Percentiles rank a stretch among this genome's conserved stretches.
phyloP scores from a whole-genome alignment of 75 land plant species.

The Pinus tabuliformis region DNA sequence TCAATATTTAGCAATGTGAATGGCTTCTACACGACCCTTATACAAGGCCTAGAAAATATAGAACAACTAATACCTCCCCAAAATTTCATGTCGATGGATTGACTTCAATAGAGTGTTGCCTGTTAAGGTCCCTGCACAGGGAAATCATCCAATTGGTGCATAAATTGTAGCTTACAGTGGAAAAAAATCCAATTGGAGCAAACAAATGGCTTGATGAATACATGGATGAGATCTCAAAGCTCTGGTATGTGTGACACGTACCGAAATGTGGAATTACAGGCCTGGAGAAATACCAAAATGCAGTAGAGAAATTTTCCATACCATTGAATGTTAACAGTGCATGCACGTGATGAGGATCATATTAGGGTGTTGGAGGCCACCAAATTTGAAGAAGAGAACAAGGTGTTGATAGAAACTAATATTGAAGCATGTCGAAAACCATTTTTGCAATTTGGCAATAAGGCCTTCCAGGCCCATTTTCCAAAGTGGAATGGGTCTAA shows the following conservation, averaged over 20 bases:
- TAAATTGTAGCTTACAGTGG: constrained; percentile 50
- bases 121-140: constrained; percentile 53
- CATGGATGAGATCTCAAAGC: constrained; percentile 85
- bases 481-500: constrained; percentile 28
- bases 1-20: constrained; percentile 16
- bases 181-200: constrained; percentile 45
- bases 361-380: constrained; percentile 19
- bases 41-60: constrained; percentile 43
- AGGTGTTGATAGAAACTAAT: constrained; percentile 32
- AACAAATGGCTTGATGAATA: constrained; percentile 81
- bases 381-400: constrained; percentile 55
- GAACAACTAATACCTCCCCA: constrained; percentile 22
- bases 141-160: constrained; percentile 52
- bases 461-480: constrained; percentile 10
- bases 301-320: constrained; percentile 34
- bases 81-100: constrained; percentile 42
- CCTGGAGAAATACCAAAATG: constrained; percentile 46
- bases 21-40: constrained; percentile 56
- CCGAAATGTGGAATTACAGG: constrained; percentile 50
- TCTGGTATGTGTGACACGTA: constrained; percentile 65
- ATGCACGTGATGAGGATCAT: constrained; percentile 43
- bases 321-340: constrained; percentile 18
- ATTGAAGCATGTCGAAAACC: constrained; percentile 10
- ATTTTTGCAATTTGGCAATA: constrained; percentile 17
- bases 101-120: constrained; percentile 36